These are phyloP conservation scores for Erigeron canadensis DNA, from an alignment of 129 eudicot species.

Conservation along the genomic window DNA sequence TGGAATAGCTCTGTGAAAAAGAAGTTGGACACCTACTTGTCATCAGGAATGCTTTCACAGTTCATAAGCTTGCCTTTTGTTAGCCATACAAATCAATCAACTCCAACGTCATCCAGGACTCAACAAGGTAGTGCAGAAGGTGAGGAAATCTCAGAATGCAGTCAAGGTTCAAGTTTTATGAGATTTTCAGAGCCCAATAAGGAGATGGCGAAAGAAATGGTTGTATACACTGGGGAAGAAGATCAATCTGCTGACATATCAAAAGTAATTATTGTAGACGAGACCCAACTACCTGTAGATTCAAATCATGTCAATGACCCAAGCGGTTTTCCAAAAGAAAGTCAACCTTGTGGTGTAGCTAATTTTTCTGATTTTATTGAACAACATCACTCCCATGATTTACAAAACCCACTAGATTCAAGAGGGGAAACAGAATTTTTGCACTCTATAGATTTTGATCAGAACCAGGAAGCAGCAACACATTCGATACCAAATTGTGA, in stretches of 20 bases:
- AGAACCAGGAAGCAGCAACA: conserved; percentile 31
- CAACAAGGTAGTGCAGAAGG: conserved; percentile 57
- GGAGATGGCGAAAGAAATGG: conserved; percentile 35
- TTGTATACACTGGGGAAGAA: conserved; percentile 23
- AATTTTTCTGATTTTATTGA: conserved; percentile 32
- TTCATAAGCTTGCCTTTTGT: conserved; percentile 50
- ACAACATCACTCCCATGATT: conserved; percentile 29
- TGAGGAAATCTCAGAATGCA: conserved; percentile 73
- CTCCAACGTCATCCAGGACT: conserved; percentile 50
- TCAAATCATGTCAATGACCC: conserved; percentile 26
- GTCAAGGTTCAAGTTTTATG: conserved; percentile 54
- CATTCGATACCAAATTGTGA: background rate
- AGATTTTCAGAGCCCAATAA: conserved; percentile 51
- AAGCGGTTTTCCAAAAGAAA: background rate
- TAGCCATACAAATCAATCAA: conserved; percentile 41
- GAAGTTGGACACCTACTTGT: conserved; percentile 66
- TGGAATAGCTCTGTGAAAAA: conserved; percentile 93
- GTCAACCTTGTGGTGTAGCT: conserved; percentile 31
- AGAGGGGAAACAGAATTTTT: conserved; percentile 21
- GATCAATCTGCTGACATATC: conserved; percentile 36
- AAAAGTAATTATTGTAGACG: conserved; percentile 28
- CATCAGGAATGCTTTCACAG: conserved; percentile 70
- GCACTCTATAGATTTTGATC: conserved; percentile 28
- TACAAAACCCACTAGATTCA: conserved; percentile 3
- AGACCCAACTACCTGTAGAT: conserved; percentile 38